These are phyloP conservation scores for Eucalyptus cloeziana DNA, from an alignment of 345 rosid genomes.

Conservation along the genomic window DNA sequence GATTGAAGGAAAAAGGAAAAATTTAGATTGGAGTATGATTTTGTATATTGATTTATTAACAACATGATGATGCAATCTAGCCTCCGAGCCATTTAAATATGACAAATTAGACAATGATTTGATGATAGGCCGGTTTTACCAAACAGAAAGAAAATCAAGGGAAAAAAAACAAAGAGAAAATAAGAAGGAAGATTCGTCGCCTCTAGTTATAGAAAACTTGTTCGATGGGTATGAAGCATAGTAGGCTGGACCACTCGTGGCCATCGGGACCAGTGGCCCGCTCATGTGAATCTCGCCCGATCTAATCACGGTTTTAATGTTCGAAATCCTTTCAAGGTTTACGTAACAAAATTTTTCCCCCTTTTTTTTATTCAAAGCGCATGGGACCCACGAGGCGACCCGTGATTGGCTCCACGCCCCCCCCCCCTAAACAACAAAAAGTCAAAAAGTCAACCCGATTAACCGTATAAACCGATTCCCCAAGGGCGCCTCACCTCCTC, in stretches of 20 bases:
- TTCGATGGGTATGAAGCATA: no score
- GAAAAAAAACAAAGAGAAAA: neutral
- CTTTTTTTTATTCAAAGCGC: neutral
- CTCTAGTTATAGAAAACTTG: neutral
- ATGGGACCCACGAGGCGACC: neutral
- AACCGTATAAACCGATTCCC: neutral
- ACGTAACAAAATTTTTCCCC: neutral
- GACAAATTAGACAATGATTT: neutral
- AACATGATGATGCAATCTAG: neutral
- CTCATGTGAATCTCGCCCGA: neutral
- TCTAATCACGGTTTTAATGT: neutral
- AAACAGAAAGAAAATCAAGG: neutral
- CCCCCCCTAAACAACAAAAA: neutral
- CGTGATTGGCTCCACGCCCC: neutral
- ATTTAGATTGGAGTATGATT: neutral
- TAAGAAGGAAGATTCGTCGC: neutral
- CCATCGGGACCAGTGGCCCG: neutral
- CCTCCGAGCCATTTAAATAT: neutral
- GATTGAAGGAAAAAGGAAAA: neutral
- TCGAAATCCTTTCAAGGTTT: no score
- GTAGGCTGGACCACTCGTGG: neutral
- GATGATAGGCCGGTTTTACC: accelerated
- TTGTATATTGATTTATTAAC: neutral
- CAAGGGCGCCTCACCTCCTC: no score
- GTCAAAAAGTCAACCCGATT: neutral